These are phyloP conservation scores for Pythium folliculosum DNA, from an alignment of 352 stramenopile species.

Conservation along the genomic window DNA sequence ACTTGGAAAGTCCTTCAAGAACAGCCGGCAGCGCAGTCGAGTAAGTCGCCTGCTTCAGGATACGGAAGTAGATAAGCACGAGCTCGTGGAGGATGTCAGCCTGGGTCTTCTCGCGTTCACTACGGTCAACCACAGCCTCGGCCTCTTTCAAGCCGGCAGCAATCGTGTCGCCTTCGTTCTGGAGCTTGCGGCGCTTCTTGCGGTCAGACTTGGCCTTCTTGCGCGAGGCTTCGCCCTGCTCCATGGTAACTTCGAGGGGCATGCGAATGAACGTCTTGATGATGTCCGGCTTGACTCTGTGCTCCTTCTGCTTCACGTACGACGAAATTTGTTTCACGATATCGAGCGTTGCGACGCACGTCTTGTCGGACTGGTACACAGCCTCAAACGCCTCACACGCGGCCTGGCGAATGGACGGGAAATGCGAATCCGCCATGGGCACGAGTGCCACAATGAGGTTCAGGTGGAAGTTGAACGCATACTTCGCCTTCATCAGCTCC, in stretches of 20 bases:
- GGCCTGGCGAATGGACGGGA: conserved; percentile 47
- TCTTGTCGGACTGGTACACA: conserved; percentile 81
- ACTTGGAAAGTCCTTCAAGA: conserved; percentile 93
- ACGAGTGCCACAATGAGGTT: conserved; percentile 84
- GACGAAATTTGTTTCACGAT: conserved; percentile 85
- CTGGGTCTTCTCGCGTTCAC: conserved; percentile 92
- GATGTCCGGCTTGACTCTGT: conserved; percentile 75
- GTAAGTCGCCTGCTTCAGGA: conserved; percentile 92
- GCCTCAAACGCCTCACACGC: conserved; percentile 69
- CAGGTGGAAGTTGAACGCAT: conserved; percentile 86
- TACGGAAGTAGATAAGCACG: conserved; percentile 96
- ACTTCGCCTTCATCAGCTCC: conserved; percentile 83
- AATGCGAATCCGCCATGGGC: conserved; percentile 73
- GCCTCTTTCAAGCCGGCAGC: conserved; percentile 93
- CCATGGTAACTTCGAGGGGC: conserved; percentile 86
- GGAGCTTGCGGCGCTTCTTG: conserved; percentile 80
- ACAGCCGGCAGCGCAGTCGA: conserved; percentile 90
- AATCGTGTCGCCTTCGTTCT: conserved; percentile 83
- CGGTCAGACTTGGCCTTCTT: conserved; percentile 83
- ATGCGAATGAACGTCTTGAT: conserved; percentile 77
- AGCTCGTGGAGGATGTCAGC: conserved; percentile 94
- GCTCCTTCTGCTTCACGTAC: conserved; percentile 85
- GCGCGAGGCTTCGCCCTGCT: conserved; percentile 73
- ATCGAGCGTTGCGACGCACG: conserved; percentile 57
- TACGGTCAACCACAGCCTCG: conserved; percentile 92